Percentiles rank a stretch among this genome's conserved stretches.
Evolutionary conservation across 768 basidiomycete species (phyloP).

Genomic region (Boletellus ananas): DNA sequence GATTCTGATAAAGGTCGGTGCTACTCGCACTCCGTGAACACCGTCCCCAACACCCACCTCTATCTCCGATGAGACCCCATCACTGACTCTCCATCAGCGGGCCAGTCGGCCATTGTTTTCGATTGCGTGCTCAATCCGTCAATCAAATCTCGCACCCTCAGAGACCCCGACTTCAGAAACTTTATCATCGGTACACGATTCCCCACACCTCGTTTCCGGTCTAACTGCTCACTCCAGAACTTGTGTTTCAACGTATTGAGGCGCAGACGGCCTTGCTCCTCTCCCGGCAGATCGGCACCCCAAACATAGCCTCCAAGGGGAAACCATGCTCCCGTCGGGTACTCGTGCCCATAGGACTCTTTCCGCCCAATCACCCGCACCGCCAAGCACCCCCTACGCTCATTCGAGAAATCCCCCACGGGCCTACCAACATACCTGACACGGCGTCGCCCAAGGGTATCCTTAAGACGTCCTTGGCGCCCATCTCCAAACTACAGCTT

Average conservation of each 20-base stretch:
- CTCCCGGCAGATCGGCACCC: constrained; percentile 65
- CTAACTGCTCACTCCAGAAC: constrained; percentile 42
- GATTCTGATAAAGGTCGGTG: constrained; percentile 69
- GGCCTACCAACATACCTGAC: constrained; percentile 36
- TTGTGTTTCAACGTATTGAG: constrained; percentile 66
- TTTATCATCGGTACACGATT: constrained; percentile 58
- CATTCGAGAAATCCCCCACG: constrained; percentile 35
- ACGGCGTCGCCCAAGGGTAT: constrained; percentile 39
- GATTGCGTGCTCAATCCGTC: constrained; percentile 65
- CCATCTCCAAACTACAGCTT: constrained; percentile 10
- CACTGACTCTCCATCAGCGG: constrained; percentile 42
- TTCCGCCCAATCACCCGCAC: constrained; percentile 24
- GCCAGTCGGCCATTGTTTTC: constrained; percentile 65
- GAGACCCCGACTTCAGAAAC: constrained; percentile 60
- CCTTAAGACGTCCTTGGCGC: constrained; percentile 31
- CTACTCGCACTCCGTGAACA: constrained; percentile 6
- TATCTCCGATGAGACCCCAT: constrained; percentile 15
- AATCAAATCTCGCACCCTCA: constrained; percentile 55
- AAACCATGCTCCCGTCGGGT: constrained; percentile 55
- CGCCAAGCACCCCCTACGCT: constrained; percentile 10
- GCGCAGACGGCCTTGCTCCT: constrained; percentile 54
- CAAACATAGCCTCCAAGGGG: constrained; percentile 80
- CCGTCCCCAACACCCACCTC: constrained; percentile 1
- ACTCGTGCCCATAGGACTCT: constrained; percentile 46
- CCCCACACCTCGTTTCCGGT: constrained; percentile 1